These are phyloP conservation scores for Pseudozyma tsukubaensis DNA, from an alignment of 1,284 basidiomycete genomes.

Conservation along the genomic window DNA sequence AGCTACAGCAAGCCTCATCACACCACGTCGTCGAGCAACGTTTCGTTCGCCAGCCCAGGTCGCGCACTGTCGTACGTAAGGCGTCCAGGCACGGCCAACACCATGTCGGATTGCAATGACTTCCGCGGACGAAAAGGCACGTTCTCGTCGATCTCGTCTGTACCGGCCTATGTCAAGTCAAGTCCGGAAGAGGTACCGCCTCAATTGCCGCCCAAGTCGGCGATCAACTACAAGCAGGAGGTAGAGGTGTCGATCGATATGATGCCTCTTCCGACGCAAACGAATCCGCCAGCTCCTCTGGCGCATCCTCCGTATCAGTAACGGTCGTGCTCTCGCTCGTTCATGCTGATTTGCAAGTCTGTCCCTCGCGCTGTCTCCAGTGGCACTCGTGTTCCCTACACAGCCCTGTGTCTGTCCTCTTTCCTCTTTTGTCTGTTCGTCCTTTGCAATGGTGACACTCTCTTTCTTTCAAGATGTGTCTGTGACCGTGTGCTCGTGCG, in stretches of 20 bases:
- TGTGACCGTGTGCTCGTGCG: too few species aligned
- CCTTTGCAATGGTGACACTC: conserved; percentile 17
- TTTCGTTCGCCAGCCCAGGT: conserved; percentile 1
- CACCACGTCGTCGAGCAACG: conserved; percentile 1
- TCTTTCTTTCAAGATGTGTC: not conserved
- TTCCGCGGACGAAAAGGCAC: conserved; percentile 16
- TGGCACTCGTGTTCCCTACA: conserved; percentile 1
- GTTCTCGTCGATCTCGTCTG: conserved; percentile 23
- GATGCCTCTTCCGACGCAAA: conserved; percentile 3
- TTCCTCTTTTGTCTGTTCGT: not conserved
- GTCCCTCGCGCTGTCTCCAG: not conserved
- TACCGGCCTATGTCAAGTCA: conserved; percentile 21
- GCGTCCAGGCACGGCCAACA: conserved; percentile 31
- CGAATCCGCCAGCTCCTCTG: not conserved
- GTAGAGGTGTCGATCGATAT: conserved; percentile 28
- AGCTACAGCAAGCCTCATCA: conserved; percentile 18
- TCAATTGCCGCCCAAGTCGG: conserved; percentile 12
- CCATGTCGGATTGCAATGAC: conserved; percentile 6
- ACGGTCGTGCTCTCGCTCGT: not conserved
- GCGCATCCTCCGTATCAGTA: conserved; percentile 2
- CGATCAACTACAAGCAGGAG: conserved; percentile 12
- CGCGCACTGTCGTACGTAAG: conserved; percentile 28
- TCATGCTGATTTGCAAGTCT: not conserved
- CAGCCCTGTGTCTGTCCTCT: not conserved
- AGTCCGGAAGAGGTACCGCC: conserved; percentile 7